phyloP scores from a whole-genome alignment of 345 rosid species.

The Moricandia moricandioides region DNA sequence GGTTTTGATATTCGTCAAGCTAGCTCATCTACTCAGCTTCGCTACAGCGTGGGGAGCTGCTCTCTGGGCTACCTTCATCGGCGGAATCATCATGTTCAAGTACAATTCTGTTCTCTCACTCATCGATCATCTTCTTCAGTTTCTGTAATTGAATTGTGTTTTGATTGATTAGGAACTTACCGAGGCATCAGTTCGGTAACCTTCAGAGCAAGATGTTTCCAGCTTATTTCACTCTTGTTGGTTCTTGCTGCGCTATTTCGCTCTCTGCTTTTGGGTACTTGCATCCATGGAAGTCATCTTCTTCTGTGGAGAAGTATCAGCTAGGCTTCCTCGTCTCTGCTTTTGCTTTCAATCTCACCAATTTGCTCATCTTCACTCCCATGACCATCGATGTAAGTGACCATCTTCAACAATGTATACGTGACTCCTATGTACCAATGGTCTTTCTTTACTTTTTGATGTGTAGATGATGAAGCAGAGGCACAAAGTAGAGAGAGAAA shows the following conservation, averaged over 20 bases:
- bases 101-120: constrained; percentile 6
- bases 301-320: constrained; percentile 76
- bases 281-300: constrained; percentile 91
- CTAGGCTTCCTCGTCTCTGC: constrained; percentile 81
- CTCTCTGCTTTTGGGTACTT: constrained; percentile 71
- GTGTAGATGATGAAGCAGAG: constrained; percentile 95
- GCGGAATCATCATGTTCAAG: constrained; percentile 99
- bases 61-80: constrained; percentile 98
- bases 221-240: constrained; percentile 81
- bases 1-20: constrained; percentile 58
- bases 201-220: constrained; percentile 98
- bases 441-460: not conserved
- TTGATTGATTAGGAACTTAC: constrained; percentile 56
- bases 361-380: constrained; percentile 84
- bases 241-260: constrained; percentile 68
- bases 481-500: constrained; percentile 88
- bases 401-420: not conserved
- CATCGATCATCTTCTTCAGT: not conserved
- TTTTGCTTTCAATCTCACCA: constrained; percentile 79
- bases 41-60: constrained; percentile 95
- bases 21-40: constrained; percentile 86
- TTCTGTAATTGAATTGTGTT: not conserved
- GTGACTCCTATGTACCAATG: not conserved
- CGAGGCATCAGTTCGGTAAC: constrained; percentile 93
- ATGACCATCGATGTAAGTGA: constrained; percentile 81